Evolutionary conservation across 805 yeast genomes (phyloP).

Genomic region (Candida berthetii): DNA sequence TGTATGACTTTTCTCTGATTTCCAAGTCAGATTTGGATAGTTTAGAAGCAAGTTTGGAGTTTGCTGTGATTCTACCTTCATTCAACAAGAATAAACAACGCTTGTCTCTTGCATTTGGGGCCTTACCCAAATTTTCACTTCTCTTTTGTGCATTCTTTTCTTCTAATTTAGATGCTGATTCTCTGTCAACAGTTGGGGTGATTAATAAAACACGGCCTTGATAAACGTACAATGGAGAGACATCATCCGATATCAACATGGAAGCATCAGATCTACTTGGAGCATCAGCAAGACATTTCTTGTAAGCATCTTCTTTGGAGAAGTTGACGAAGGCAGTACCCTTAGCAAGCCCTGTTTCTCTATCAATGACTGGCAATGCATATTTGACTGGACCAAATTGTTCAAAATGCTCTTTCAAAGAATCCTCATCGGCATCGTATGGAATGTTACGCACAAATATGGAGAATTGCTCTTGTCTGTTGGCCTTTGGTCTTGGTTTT

Average conservation of each 20-base stretch:
- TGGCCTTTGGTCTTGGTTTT: slow-evolving; percentile 32
- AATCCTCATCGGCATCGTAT: slow-evolving; percentile 84
- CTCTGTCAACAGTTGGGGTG: slow-evolving; percentile 81
- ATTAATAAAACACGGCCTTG: slow-evolving; percentile 89
- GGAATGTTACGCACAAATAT: slow-evolving; percentile 91
- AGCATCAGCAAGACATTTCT: slow-evolving; percentile 67
- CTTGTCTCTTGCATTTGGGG: slow-evolving; percentile 72
- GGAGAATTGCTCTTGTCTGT: slow-evolving; percentile 65
- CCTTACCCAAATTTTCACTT: slow-evolving; percentile 72
- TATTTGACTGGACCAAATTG: slow-evolving; percentile 85
- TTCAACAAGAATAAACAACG: slow-evolving; percentile 82
- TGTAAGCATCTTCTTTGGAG: slow-evolving; percentile 49
- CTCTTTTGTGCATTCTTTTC: slow-evolving; percentile 71
- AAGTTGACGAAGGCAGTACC: slow-evolving; percentile 97
- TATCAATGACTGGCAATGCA: slow-evolving; percentile 91
- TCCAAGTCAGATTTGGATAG: slow-evolving; percentile 73
- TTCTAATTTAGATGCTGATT: slow-evolving; percentile 67
- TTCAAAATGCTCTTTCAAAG: slow-evolving; percentile 67
- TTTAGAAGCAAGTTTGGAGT: slow-evolving; percentile 69
- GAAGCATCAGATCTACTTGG: slow-evolving; percentile 64
- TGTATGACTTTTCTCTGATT: slow-evolving; percentile 81
- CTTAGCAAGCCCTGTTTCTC: slow-evolving; percentile 75
- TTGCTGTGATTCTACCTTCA: slow-evolving; percentile 86
- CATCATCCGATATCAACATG: slow-evolving; percentile 86
- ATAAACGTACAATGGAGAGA: slow-evolving; percentile 79